Evolutionary conservation across 176 grass and related monocot genomes (phyloP), one percentile per base, ranked within the genome.

Genomic region (Alopecurus myosuroides): DNA sequence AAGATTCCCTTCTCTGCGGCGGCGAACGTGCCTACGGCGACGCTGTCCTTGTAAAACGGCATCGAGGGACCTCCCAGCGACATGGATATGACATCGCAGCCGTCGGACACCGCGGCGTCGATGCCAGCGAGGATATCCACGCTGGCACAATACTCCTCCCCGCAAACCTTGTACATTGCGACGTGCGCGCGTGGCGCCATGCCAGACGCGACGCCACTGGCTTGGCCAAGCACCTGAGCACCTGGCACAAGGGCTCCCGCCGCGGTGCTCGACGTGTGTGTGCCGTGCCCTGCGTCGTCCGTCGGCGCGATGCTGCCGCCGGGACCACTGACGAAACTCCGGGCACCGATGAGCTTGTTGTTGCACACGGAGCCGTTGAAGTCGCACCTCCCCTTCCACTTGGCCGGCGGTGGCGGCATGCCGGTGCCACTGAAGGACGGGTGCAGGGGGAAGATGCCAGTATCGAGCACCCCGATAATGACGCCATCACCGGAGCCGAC

Each of bases 231-330:
- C 63, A 86, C 84, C 1, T 90, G 42, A 0, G 92, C 89, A 20
- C 75, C 77, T 0, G 57, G 74, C 37, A 87, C 89, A 22, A 78
- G 28, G 5, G 86, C 81, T 10, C 89, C 92, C 4, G 86, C 92
- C 3, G 86, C 89, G 8, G 83, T 94, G 86, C 89, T 91, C 1
- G 92, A 28, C 48, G 86, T 91, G 84, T 94, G 92, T 1, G 92
- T 94, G 17, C 89, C 86, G 68, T 94, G 92, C 6, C 92, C 92
- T 17, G 46, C 17, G 0, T 70, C 41, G 9, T 86, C 86, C 1
- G 65, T 28, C 56, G 83, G 86, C 15, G 77, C 45, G 23, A 50
- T 82, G 17, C 81, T 13, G 5, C 70, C 25, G 23, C 2, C 9
- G 6, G n/a, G n/a, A n/a, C 1, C 40, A 52, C 5, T 77, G 23